phyloP scores from a whole-genome alignment of 2,329 filamentous ascomycete species.

The Epichloe coenophiala region DNA sequence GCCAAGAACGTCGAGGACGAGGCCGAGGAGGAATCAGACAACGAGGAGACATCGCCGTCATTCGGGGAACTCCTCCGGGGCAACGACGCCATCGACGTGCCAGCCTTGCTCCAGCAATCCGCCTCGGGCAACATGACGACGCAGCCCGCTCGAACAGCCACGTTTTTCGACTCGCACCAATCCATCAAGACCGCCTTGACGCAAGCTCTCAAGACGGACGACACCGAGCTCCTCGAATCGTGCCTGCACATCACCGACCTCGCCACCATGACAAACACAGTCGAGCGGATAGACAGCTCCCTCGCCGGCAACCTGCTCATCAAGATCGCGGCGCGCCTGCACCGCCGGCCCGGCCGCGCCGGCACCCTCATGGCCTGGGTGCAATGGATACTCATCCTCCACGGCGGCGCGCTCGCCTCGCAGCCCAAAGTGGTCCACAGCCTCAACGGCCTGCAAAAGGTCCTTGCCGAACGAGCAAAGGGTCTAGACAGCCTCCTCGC shows the following conservation, averaged over 20 bases:
- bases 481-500: conserved; percentile 72
- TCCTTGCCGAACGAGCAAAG: conserved; percentile 73
- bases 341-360: conserved; percentile 76
- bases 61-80: conserved; percentile 83
- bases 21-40: conserved; percentile 26
- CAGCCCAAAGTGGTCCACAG: conserved; percentile 73
- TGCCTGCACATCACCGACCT: conserved; percentile 74
- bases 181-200: conserved; percentile 87
- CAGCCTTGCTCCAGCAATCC: conserved; percentile 39
- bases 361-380: conserved; percentile 90
- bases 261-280: conserved; percentile 69
- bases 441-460: conserved; percentile 64
- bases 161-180: conserved; percentile 56
- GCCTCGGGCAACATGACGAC: conserved; percentile 17
- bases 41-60: conserved; percentile 45
- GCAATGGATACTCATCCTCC: conserved; percentile 83
- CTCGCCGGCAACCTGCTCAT: conserved; percentile 68
- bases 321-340: conserved; percentile 75
- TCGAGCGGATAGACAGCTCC: conserved; percentile 77
- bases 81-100: conserved; percentile 63
- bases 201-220: conserved; percentile 86
- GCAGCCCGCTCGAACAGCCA: conserved; percentile 30
- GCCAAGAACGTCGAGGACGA: conserved; percentile 13
- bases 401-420: conserved; percentile 79
- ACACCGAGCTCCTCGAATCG: conserved; percentile 77